A percentile compares a stretch with the other conserved stretches of the same genome.
phyloP scores from a whole-genome alignment of 345 rosid genomes.

The Durio zibethinus region DNA sequence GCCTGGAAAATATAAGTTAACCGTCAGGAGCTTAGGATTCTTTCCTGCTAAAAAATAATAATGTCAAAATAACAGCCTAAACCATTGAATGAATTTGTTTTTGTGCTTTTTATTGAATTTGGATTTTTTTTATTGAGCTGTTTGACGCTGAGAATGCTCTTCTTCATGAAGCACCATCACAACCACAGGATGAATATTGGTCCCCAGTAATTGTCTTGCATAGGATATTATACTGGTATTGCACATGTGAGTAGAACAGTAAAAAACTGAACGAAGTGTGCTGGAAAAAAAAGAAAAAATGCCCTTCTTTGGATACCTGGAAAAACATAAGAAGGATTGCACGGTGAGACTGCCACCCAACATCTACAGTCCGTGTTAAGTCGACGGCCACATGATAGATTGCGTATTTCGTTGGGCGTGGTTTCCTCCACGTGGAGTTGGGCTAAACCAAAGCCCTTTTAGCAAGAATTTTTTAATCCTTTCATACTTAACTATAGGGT shows the following conservation, averaged over 20 bases:
- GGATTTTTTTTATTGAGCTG: neutral
- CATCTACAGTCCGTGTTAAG: no score
- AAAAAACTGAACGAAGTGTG: neutral
- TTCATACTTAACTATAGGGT: no score
- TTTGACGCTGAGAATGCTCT: neutral
- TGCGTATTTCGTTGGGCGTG: no score
- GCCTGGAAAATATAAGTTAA: conserved; percentile 7
- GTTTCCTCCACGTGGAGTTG: no score
- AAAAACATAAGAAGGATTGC: no score
- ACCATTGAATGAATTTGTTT: neutral
- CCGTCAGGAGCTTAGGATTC: neutral
- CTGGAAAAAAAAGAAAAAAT: neutral
- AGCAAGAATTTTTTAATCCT: no score
- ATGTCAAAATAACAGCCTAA: neutral
- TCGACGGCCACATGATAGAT: no score
- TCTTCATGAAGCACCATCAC: neutral
- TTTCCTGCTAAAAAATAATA: neutral
- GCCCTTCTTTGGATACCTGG: neutral
- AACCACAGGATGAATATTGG: conserved; percentile 16
- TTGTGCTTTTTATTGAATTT: neutral
- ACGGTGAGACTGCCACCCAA: no score
- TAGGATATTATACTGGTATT: neutral
- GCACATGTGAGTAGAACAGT: neutral
- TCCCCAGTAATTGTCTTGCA: neutral
- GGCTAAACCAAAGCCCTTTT: no score